These are phyloP conservation scores for Beauveria medogensis DNA, from an alignment of 2,329 filamentous ascomycete species.

Conservation along the genomic window DNA sequence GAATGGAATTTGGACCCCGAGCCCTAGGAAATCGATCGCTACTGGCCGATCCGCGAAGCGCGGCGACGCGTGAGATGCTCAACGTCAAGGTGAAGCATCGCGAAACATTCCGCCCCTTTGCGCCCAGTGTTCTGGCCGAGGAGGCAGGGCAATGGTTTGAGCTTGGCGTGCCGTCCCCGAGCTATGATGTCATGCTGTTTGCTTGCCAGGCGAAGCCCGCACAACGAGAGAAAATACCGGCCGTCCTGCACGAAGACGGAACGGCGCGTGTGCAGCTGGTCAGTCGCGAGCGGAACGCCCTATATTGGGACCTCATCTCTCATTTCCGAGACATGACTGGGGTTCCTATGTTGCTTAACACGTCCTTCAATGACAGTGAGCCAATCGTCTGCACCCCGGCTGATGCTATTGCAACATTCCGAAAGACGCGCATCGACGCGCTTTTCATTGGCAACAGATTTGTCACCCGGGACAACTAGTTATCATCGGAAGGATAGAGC, in stretches of 20 bases:
- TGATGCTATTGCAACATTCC: slow-evolving; percentile 1
- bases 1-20: slow-evolving; percentile 3
- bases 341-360: slow-evolving; percentile 3
- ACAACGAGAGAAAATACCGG: neutral
- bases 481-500: neutral
- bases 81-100: slow-evolving; percentile 8
- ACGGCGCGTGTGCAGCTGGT: slow-evolving; percentile 5
- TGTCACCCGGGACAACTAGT: neutral
- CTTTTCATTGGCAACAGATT: neutral
- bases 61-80: slow-evolving; percentile 2
- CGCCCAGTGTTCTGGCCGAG: slow-evolving; percentile 3
- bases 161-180: neutral
- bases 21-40: slow-evolving; percentile 2
- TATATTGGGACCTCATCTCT: neutral
- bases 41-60: slow-evolving; percentile 1
- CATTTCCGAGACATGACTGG: neutral
- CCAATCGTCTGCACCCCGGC: slow-evolving; percentile 3
- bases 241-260: slow-evolving; percentile 1
- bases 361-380: slow-evolving; percentile 5
- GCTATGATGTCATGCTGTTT: slow-evolving; percentile 1
- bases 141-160: neutral
- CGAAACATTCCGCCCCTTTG: slow-evolving; percentile 6
- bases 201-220: neutral
- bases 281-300: neutral
- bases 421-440: slow-evolving; percentile 3